Evolutionary conservation across 2,329 filamentous ascomycete genomes (phyloP), one percentile per base, ranked within the genome.

Genomic region (Alternaria ethzedia): DNA sequence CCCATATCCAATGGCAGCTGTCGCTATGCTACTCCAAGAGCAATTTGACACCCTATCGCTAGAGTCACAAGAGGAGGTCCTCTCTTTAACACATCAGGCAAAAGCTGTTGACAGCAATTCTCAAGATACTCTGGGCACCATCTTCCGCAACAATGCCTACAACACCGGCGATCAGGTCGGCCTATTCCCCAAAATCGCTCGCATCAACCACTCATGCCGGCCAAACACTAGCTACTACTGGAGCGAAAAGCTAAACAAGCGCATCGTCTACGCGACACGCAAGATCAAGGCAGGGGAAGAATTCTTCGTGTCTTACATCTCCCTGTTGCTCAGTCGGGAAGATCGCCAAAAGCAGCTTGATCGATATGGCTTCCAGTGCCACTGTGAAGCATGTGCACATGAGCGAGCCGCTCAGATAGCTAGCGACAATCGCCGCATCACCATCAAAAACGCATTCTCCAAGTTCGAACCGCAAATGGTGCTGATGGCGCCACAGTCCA

Each of bases 211-310:
- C 54, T 77, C 75, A 0, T 80, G 78, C 47, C 71, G 77, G 11
- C 78, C 78, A 0, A 79, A 79, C 55, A 72, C 80, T 4, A 73
- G 76, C 64, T 82, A 78, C 60, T 75, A 72, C 60, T 81, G 80
- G 80, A 78, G 71, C 61, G 69, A 72, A 26, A 66, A 67, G 32
- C 36, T 73, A 9, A 71, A 74, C 17, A 75, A 71, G 59, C 65
- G 71, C 23, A 67, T 79, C n/a, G 74, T 81, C 3, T 78, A 79
- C 44, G 80, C 80, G 1, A 75, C 72, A 6, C 67, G 77, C 3
- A 74, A 73, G 25, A 81, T 83, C 49, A 71, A 70, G 9, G 68
- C 72, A 43, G 81, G 81, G 21, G 81, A 82, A 47, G 81, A 83
- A 61, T 69, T 83, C 17, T 76, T 71, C 2, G 77, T 79, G 0